Base-by-base conservation (phyloP, 306 rosid genomes). In the Citrullus amarus region DNA sequence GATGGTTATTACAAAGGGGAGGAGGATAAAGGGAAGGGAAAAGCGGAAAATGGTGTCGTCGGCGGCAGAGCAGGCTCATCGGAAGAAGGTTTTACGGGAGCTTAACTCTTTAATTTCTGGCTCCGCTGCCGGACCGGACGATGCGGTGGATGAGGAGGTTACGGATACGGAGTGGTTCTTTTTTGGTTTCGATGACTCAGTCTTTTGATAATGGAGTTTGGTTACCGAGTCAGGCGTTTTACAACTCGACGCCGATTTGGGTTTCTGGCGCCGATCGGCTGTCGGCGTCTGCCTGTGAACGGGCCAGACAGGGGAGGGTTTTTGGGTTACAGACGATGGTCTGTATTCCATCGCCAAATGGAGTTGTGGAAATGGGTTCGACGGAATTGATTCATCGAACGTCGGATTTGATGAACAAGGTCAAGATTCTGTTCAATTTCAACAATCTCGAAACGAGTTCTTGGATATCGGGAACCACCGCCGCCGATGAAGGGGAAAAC, bases 161-260 rank as follows among this genome's bases (percentile, higher is more conserved):
- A 96, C 99, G 1, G 97, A 96, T 50, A 91, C 99, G 1, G 99
- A 96, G 82, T 96, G 99, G 99, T 91, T 92, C 88, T 96, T 91
- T 91, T 59, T 83, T 96, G 1, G 87, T 96, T 8, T 96, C 99
- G 6, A 96, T 96, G 99, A 91, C 99, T 0, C 99, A 96, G 79
- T 86, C 90, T 3, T 96, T 96, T 59, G 88, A 80, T 15, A 91
- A 87, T 84, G 99, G 93, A 8, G 60, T 75, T 3, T 96, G 96
- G 6, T 53, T 96, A 1, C 93, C 96, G 0, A 96, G 98, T 0
- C 93, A 96, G 63, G 96, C 96, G 0, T 89, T 88, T 17, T 81
- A 81, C 69, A 79, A 48, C 34, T 86, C 96, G 6, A 9, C 14
- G 17, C 91, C 97, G 3, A 84, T 90, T 0, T 96, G 98, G 99